Evolutionary conservation across 331 rosid genomes (phyloP).

Genomic region (Pyrus hybrid): DNA sequence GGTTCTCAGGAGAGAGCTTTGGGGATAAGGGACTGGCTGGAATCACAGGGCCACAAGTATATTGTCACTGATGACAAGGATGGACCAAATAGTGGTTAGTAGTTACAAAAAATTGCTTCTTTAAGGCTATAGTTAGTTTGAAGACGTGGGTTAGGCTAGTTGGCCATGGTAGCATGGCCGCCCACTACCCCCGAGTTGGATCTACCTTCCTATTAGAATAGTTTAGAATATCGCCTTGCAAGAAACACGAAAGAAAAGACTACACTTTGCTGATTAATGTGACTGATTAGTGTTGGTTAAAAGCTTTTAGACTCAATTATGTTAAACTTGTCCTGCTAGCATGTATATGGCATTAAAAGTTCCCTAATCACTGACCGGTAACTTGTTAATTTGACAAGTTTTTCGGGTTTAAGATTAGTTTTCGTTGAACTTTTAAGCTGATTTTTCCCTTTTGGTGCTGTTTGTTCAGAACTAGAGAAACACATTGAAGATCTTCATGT

Average conservation of each 20-base stretch:
- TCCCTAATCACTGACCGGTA: not conserved
- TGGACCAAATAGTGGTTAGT: constrained; percentile 70
- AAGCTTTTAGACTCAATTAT: not conserved
- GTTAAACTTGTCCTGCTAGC: not conserved
- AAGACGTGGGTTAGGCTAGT: not conserved
- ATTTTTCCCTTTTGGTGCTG: not conserved
- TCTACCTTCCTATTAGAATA: not conserved
- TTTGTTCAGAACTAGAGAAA: constrained; percentile 66
- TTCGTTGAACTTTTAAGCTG: not conserved
- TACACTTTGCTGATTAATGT: not conserved
- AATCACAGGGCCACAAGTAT: constrained; percentile 83
- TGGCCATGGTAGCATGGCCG: rapidly evolving
- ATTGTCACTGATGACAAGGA: constrained; percentile 95
- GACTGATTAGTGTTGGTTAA: not conserved
- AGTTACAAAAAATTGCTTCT: not conserved
- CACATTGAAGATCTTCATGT: constrained; percentile 84
- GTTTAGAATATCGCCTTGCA: not conserved
- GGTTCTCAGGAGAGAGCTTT: constrained; percentile 88
- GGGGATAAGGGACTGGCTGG: constrained; percentile 88
- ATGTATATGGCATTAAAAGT: not conserved
- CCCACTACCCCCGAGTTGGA: not conserved
- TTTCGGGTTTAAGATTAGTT: not conserved
- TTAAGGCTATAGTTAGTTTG: not conserved
- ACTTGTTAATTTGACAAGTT: not conserved
- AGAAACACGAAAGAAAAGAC: too few relatives aligned